Base-by-base conservation (phyloP, 2,329 filamentous ascomycete species). In the Talaromyces albobiverticillius region DNA sequence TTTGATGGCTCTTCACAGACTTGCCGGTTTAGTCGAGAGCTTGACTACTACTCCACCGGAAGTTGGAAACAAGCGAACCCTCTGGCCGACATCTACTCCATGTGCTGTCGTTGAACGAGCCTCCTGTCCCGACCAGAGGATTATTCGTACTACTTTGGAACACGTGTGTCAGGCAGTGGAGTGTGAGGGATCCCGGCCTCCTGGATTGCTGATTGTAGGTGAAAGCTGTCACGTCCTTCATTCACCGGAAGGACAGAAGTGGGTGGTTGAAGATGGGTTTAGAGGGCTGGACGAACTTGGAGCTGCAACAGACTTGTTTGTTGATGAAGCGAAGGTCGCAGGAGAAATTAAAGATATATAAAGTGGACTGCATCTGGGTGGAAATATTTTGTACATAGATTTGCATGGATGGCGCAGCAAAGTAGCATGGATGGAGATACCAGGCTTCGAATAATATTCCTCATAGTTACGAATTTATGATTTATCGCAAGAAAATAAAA, bases 41-140 rank as follows among this genome's bases (percentile, higher is more conserved):
- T 75, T 99, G 56, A 88, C 75, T 60, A 62, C 62, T 51, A 40
- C 52, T 14, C 10, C 26, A 10, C 31, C 23, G 10, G 38, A 56
- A 20, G 26, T 18, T 18, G 29, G n/a, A 20, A 31, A 18, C 11
- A 36, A 42, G 4, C 31, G 49, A 8, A 18, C 13, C 6, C 23
- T 50, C 1, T 96, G 90, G 86, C 93, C 93, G 0, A 72, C 71
- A 31, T 72, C 76, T n/a, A 94, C 91, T 1, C 91, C 93, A 0
- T 96, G 93, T 64, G 92, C 93, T 1, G 92, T 99, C 10, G 82
- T 99, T 53, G 94, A 99, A 73, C 82, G 94, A 32, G 94, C 94
- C 5, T 95, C 89, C 57, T 99, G 94, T 67, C 88, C 90, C 0
- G 94, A 99, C 67, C 94, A 99, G 75, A 81, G 93, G 46, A 89